Evolutionary conservation across 2,329 filamentous ascomycete genomes (phyloP), one percentile per base, ranked within the genome.

Genomic region (Stromatinia cepivora): DNA sequence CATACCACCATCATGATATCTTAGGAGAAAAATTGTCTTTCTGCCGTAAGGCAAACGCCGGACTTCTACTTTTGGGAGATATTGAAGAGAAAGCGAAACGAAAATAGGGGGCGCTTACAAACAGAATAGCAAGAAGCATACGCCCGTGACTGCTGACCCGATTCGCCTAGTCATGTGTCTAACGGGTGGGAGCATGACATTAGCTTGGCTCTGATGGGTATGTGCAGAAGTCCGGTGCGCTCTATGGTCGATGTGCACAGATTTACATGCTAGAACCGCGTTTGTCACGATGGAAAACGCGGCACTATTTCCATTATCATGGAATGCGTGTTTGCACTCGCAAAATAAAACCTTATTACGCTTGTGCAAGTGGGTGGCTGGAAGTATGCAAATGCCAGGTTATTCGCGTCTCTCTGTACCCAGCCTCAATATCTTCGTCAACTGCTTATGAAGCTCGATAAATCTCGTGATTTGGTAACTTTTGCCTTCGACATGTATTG

Each of bases 1-100:
- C 61, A 64, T 64, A 6, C 31, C 61, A 64, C 6, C 15, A 39
- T 52, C 46, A 28, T 34, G 34, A 52, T 28, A 63, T 64, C 25
- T 13, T 48, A 13, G 15, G 34, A 36, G 5, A 11, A 28, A 42
- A 42, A 4, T 52, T n/a, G 20, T 34, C 46, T 64, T 25, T 22
- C n/a, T 9, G 11, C 15, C 34, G 2, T 9, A 52, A 52, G n/a
- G 61, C 61, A 28, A 42, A 28, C n/a, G 11, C 17, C 28, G 15
- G 20, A 34, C 22, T 39, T 52, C 48, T 28, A 50, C 15, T 64
- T 17, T 64, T 39, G 31, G 10, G 20, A 22, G 13, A 22, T 48
- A 15, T 28, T n/a, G 13, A 25, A 6, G 2, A 15, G 28, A 39
- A 64, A 52, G n/a, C 34, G 34, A 36, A 42, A 31, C 5, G 6